phyloP scores from a whole-genome alignment of 1,284 basidiomycete genomes.

The Cryptococcus sp. region DNA sequence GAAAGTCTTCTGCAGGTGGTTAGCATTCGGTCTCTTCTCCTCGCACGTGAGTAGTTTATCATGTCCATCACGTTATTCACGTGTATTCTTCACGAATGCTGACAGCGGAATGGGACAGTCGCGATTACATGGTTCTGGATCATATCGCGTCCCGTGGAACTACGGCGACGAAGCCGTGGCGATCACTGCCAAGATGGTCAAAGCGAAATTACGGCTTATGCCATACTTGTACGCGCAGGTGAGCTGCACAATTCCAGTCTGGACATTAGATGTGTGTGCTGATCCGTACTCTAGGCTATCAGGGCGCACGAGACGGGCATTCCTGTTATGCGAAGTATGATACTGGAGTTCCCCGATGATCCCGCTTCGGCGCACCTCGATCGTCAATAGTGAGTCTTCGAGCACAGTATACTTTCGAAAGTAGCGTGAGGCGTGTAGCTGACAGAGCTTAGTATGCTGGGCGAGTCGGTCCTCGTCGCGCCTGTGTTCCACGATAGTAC shows the following conservation, averaged over 20 bases:
- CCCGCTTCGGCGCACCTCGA: slow-evolving; percentile 67
- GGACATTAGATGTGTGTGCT: neutral
- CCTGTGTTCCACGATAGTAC: slow-evolving; percentile 67
- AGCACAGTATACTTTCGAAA: no score
- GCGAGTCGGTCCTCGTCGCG: slow-evolving; percentile 69
- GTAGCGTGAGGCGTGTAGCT: no score
- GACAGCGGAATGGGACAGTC: slow-evolving; percentile 47
- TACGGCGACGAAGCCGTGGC: slow-evolving; percentile 70
- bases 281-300: slow-evolving; percentile 58
- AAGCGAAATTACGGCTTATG: slow-evolving; percentile 71
- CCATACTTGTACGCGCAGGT: slow-evolving; percentile 70
- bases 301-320: slow-evolving; percentile 62
- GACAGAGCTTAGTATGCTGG: slow-evolving; percentile 59
- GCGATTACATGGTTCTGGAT: slow-evolving; percentile 68
- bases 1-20: slow-evolving; percentile 72
- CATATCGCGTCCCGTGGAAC: slow-evolving; percentile 74
- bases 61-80: no score
- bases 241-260: slow-evolving; percentile 30
- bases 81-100: no score
- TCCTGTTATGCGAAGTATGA: slow-evolving; percentile 71
- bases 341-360: slow-evolving; percentile 70
- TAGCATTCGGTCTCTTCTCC: slow-evolving; percentile 61
- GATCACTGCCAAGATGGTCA: slow-evolving; percentile 66
- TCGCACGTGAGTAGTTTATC: slow-evolving; percentile 33
- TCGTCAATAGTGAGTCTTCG: slow-evolving; percentile 55